A percentile compares a stretch with the other conserved stretches of the same genome.
Conservation (phyloP, 306 rosid species). For the Acacia acuminata region DNA sequence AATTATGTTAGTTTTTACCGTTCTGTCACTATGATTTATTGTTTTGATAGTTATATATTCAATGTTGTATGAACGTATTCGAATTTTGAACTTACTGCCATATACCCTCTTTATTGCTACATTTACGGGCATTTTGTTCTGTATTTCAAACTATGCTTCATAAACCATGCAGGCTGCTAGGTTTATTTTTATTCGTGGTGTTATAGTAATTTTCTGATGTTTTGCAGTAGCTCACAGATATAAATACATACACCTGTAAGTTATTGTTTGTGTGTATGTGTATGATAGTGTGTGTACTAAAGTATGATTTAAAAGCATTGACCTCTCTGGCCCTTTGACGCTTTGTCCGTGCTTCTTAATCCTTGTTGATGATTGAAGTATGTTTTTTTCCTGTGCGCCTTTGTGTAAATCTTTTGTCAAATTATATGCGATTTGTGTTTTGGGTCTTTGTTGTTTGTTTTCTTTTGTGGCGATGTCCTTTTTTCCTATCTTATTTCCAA, state of each 20-base stretch:
- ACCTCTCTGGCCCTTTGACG: not conserved
- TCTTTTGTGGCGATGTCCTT: not conserved
- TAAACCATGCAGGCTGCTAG: constrained; percentile 34
- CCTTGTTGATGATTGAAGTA: constrained; percentile 12
- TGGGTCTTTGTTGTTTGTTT: not conserved
- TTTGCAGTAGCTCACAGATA: constrained; percentile 23
- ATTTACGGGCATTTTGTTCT: constrained; percentile 7
- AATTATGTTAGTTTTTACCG: not conserved
- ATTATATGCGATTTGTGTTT: not conserved
- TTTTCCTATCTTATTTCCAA: not conserved
- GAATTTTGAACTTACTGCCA: not conserved
- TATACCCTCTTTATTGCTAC: not conserved
- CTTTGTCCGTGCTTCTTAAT: not conserved
- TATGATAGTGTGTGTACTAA: constrained; percentile 11
- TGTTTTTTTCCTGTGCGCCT: not conserved
- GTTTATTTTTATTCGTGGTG: constrained; percentile 29
- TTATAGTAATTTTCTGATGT: constrained; percentile 30
- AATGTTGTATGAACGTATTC: not conserved
- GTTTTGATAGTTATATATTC: not conserved
- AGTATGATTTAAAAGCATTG: not conserved
- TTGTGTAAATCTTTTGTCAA: not conserved
- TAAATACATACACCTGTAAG: constrained; percentile 32
- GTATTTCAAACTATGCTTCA: constrained; percentile 15
- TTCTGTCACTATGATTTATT: not conserved
- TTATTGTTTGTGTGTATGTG: constrained; percentile 18